Evolutionary conservation across 306 rosid species (phyloP).

Genomic region (Quercus wislizeni): DNA sequence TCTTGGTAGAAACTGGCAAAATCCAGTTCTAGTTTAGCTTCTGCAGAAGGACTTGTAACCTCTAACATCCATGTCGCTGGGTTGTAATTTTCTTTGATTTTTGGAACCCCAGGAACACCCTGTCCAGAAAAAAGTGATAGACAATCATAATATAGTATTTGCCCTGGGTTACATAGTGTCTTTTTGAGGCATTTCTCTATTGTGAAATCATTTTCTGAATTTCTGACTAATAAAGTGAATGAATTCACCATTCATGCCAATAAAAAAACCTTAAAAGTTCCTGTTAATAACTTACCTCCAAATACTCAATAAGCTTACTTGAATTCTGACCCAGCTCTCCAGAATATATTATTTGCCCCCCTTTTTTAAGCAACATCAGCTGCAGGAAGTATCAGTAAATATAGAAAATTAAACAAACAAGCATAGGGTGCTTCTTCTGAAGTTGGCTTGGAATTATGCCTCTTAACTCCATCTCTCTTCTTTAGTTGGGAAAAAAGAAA

Average conservation of each 20-base stretch:
- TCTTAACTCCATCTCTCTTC: no score
- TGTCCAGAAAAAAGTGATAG: not conserved
- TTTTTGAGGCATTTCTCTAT: not conserved
- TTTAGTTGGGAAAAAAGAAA: no score
- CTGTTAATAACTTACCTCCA: conserved; percentile 36
- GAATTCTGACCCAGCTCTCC: conserved; percentile 52
- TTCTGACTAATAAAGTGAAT: not conserved
- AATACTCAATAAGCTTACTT: conserved; percentile 40
- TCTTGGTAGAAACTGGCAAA: conserved; percentile 22
- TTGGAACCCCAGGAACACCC: conserved; percentile 29
- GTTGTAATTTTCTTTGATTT: conserved; percentile 36
- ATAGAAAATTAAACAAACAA: not conserved
- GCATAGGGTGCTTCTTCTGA: no score
- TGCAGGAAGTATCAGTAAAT: conserved; percentile 3
- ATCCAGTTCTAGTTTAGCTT: conserved; percentile 21
- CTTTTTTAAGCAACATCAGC: conserved; percentile 53
- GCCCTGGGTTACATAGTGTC: not conserved
- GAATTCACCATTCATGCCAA: not conserved
- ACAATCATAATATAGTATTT: not conserved
- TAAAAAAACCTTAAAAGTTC: not conserved
- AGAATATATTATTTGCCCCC: conserved; percentile 52
- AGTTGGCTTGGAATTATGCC: no score
- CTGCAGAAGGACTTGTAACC: conserved; percentile 13
- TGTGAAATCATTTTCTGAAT: not conserved
- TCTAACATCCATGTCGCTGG: conserved; percentile 46